These are phyloP conservation scores for Eucalyptus cladocalyx DNA, from an alignment of 345 rosid genomes.

Conservation along the genomic window DNA sequence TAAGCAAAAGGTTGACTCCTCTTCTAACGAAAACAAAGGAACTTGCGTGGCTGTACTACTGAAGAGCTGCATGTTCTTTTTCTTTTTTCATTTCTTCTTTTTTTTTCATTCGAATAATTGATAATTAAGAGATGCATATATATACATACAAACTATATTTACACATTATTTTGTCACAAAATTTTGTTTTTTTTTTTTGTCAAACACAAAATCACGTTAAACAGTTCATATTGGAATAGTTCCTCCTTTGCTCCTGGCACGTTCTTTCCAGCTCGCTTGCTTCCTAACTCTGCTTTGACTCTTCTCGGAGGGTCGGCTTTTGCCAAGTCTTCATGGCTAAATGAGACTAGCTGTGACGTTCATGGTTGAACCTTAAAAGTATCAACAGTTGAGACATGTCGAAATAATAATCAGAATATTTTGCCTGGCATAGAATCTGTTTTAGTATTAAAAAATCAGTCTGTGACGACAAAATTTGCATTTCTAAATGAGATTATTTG, in stretches of 20 bases:
- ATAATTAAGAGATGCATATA: not conserved
- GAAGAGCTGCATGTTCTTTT: not conserved
- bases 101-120: too few species aligned
- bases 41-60: not conserved
- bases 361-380: not conserved
- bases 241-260: not conserved
- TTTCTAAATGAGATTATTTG: not conserved
- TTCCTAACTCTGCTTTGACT: not conserved
- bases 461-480: not conserved
- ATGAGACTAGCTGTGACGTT: not conserved
- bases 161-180: not conserved
- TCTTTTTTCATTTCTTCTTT: not conserved
- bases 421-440: not conserved
- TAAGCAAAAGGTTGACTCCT: not conserved
- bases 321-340: not conserved
- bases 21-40: not conserved
- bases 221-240: not conserved
- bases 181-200: not conserved
- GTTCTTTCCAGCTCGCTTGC: not conserved
- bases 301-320: not conserved
- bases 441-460: not conserved
- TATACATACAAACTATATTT: not conserved
- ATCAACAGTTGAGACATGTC: not conserved
- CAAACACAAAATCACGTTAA: not conserved
- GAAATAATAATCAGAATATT: not conserved